phyloP scores from a whole-genome alignment of 2,329 filamentous ascomycete species.

The Trematosphaeria pertusa region DNA sequence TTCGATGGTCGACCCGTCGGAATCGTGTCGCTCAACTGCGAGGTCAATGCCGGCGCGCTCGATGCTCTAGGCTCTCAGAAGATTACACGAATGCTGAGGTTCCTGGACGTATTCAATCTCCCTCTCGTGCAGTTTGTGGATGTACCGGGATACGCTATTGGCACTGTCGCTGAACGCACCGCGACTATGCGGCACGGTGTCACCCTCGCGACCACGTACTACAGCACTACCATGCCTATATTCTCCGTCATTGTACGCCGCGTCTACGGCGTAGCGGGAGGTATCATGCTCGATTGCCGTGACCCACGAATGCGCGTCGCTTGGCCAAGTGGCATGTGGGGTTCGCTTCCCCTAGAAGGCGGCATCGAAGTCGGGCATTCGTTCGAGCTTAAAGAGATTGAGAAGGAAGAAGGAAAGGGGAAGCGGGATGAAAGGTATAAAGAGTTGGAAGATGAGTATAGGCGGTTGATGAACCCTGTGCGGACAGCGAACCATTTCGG shows the following conservation, averaged over 20 bases:
- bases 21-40: constrained; percentile 66
- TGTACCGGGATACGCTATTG: constrained; percentile 67
- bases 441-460: constrained; percentile 66
- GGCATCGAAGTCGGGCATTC: constrained; percentile 70
- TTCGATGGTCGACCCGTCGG: constrained; percentile 65
- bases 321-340: constrained; percentile 70
- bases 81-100: constrained; percentile 65
- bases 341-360: constrained; percentile 67
- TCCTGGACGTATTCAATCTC: constrained; percentile 71
- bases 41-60: constrained; percentile 65
- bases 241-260: constrained; percentile 69
- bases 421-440: constrained; percentile 58
- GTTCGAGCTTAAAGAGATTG: constrained; percentile 63
- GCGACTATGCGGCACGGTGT: constrained; percentile 72
- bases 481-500: constrained; percentile 69
- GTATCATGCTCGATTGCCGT: constrained; percentile 68
- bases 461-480: constrained; percentile 69
- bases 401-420: constrained; percentile 58
- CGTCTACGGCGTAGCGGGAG: constrained; percentile 69
- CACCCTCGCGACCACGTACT: constrained; percentile 67
- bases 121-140: constrained; percentile 70
- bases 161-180: constrained; percentile 66
- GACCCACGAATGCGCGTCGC: constrained; percentile 67
- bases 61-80: constrained; percentile 69
- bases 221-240: constrained; percentile 67